Evolutionary conservation across 331 rosid genomes (phyloP), one percentile per base, ranked within the genome.

Genomic region (Malus hybrid): DNA sequence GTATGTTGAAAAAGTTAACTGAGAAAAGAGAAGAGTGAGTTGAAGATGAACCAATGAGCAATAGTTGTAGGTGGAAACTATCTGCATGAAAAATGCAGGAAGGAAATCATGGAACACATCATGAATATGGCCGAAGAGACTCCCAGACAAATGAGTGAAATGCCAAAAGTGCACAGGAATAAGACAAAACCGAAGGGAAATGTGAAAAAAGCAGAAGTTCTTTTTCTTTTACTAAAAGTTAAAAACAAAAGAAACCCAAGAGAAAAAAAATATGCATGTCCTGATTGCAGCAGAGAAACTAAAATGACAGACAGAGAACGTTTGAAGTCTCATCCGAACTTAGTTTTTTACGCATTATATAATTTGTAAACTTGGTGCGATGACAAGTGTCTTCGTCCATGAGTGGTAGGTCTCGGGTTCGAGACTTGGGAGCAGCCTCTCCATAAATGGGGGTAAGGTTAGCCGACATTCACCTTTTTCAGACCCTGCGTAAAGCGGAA

Each of bases 101-200:
- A 69, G n/a, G 64, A 42, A 61, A 11, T 15, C 46, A 55, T 44
- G 54, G 28, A 80, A 33, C 56, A 36, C 74, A 55, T 31, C 63
- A 39, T 64, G 29, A 81, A 84, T 66, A 57, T 69, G 19, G 27
- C 74, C 61, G 32, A 62, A 76, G 77, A 50, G 24, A 22, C 44
- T 36, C 59, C 50, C 36, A 71, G 73, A 62, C 56, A 5, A 32
- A 65, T 34, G 63, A 75, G 9, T 7, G 39, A 74, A 76, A 78
- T 79, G 67, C 67, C 80, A 74, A 79, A 50, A 18, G 52, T 3
- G 63, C 60, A 63, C 59, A 57, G 65, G 78, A 83, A 78, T 78
- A 57, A 78, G 85, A 80, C 90, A 84, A 77, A 76, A 59, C 75
- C 28, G 61, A 70, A 28, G 15, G 79, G 84, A 79, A 63, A 77